A percentile compares a stretch with the other conserved stretches of the same genome.
Evolutionary conservation across 164 flowering plant species (phyloP).

Genomic region (Buxus sempervirens): DNA sequence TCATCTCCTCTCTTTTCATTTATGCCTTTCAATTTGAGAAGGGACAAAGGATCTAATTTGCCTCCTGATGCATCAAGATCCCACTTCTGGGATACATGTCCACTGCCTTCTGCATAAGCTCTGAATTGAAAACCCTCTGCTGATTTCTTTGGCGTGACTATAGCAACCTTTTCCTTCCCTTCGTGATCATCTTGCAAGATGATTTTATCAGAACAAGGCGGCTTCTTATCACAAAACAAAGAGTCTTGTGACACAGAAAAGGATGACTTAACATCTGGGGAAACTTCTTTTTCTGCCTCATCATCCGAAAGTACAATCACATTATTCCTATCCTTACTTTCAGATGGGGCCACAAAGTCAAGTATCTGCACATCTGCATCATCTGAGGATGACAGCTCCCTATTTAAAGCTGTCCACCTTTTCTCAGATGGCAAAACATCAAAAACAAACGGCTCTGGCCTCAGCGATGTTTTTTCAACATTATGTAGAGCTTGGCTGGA

Average conservation of each 20-base stretch:
- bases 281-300: conserved; percentile 40
- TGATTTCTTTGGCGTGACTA: conserved; percentile 19
- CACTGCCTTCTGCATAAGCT: conserved; percentile 18
- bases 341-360: conserved; percentile 17
- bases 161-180: conserved; percentile 14
- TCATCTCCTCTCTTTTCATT: conserved; percentile 13
- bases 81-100: conserved; percentile 22
- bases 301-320: conserved; percentile 75
- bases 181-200: conserved; percentile 12
- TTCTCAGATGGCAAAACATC: conserved; percentile 24
- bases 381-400: conserved; percentile 17
- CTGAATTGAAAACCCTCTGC: conserved; percentile 14
- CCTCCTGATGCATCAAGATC: conserved; percentile 17
- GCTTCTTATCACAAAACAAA: conserved; percentile 10
- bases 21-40: conserved; percentile 14
- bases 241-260: conserved; percentile 10
- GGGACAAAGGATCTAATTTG: conserved; percentile 9
- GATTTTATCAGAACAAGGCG: conserved; percentile 17
- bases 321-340: conserved; percentile 10
- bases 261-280: conserved; percentile 15
- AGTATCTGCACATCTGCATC: conserved; percentile 28
- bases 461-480: conserved; percentile 17
- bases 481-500: conserved; percentile 26
- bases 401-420: conserved; percentile 19
- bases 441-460: conserved; percentile 17